Conservation (phyloP, 805 yeast genomes). For the Myxozyma neglecta region DNA sequence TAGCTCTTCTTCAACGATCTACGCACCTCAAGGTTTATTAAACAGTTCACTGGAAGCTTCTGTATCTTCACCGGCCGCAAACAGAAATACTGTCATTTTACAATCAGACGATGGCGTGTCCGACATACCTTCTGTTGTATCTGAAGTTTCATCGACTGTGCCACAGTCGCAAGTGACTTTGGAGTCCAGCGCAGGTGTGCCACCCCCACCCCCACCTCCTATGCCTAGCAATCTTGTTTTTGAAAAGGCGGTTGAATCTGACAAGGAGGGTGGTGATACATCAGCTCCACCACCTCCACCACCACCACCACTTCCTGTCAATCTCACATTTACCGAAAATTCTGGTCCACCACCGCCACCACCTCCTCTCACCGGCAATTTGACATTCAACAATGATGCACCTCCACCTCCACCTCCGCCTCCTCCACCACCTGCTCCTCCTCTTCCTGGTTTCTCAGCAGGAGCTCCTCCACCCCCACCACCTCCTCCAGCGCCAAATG, state of each 20-base stretch:
- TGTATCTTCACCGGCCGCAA: too few relatives aligned
- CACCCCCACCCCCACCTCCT: slow-evolving; percentile 23
- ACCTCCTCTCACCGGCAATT: slow-evolving; percentile 16
- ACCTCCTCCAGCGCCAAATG: slow-evolving; percentile 40
- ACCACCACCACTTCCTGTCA: slow-evolving; percentile 14
- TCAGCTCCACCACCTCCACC: slow-evolving; percentile 16
- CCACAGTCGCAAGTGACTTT: background rate
- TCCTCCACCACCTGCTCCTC: slow-evolving; percentile 41
- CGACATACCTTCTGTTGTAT: background rate
- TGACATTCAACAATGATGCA: slow-evolving; percentile 13
- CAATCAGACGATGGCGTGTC: too few relatives aligned
- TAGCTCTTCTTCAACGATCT: too few relatives aligned
- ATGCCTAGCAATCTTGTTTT: slow-evolving; percentile 5
- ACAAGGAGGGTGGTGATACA: background rate
- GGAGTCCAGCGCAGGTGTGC: background rate
- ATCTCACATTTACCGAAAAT: background rate
- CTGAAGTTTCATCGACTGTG: background rate
- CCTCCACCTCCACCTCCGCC: slow-evolving; percentile 41
- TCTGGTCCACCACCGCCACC: slow-evolving; percentile 24
- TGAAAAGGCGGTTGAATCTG: background rate
- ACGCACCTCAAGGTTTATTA: too few relatives aligned
- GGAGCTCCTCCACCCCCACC: slow-evolving; percentile 44
- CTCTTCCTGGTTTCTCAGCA: slow-evolving; percentile 35
- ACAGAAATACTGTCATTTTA: too few relatives aligned
- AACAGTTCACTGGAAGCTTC: too few relatives aligned